A percentile compares a stretch with the other conserved stretches of the same genome.
Conservation (phyloP, 1,284 basidiomycete genomes). For the Trametes hirsuta region DNA sequence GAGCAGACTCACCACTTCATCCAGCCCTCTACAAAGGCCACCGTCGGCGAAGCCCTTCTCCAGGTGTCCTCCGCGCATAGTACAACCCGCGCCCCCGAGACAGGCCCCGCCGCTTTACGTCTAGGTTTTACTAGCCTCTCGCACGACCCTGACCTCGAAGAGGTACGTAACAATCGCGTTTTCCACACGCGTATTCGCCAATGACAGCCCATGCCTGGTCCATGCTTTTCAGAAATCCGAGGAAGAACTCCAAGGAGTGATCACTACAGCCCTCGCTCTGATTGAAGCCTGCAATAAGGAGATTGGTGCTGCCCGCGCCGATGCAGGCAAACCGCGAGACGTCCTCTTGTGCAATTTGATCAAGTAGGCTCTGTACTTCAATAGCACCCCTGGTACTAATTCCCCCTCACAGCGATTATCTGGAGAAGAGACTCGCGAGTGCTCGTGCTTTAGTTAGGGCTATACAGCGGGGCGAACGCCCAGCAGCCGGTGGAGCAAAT, state of each 20-base stretch:
- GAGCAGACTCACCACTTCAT: not conserved
- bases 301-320: conserved; percentile 19
- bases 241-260: conserved; percentile 17
- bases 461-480: conserved; percentile 18
- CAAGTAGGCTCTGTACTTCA: not conserved
- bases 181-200: not conserved
- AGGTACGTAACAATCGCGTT: conserved; percentile 6
- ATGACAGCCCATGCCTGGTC: not conserved
- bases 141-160: conserved; percentile 12
- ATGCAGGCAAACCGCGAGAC: conserved; percentile 15
- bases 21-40: not conserved
- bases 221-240: conserved; percentile 21
- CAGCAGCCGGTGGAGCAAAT: not conserved
- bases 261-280: conserved; percentile 7
- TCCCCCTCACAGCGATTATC: conserved; percentile 3
- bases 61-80: not conserved
- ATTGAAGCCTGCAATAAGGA: conserved; percentile 15
- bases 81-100: not conserved
- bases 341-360: conserved; percentile 6
- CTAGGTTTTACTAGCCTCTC: conserved; percentile 1
- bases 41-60: not conserved
- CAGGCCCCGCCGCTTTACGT: not conserved
- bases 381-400: not conserved
- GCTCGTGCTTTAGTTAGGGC: conserved; percentile 11
- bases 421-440: conserved; percentile 8